Conservation (phyloP, 1,284 basidiomycete genomes). For the Schizophyllum commune region DNA sequence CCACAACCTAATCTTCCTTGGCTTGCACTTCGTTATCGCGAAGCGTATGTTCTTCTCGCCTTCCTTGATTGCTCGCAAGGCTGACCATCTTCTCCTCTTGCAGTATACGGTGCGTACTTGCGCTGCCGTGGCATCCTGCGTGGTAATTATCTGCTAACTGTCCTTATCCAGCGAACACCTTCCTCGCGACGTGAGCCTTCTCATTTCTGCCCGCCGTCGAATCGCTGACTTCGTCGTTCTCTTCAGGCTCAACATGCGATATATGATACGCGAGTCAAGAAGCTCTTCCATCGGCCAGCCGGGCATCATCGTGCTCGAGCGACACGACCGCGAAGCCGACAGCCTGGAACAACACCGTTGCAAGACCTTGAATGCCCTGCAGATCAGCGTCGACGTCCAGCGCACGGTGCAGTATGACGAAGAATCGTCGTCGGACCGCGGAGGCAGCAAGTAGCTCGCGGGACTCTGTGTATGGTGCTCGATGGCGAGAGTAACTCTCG, state of each 20-base stretch:
- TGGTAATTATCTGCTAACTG: background rate
- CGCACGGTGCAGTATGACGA: background rate
- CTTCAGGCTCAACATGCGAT: background rate
- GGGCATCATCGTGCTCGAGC: background rate
- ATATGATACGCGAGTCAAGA: background rate
- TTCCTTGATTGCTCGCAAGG: background rate
- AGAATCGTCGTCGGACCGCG: background rate
- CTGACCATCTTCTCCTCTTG: background rate
- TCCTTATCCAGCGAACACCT: background rate
- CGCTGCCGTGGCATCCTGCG: background rate
- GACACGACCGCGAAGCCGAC: background rate
- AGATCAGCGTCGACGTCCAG: background rate
- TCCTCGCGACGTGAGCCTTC: background rate
- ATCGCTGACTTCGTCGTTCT: background rate
- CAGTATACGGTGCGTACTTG: background rate
- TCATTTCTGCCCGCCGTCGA: background rate
- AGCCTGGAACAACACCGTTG: background rate
- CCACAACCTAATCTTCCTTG: slow-evolving; percentile 14
- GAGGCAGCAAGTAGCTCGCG: too few species aligned
- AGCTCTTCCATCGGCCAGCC: background rate
- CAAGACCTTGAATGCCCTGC: background rate
- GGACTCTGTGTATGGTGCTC: too few species aligned
- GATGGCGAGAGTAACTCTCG: too few species aligned
- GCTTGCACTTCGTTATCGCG: slow-evolving; percentile 12
- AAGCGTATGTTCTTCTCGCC: slow-evolving; percentile 3